Evolutionary conservation across 768 basidiomycete genomes (phyloP).

Genomic region (Phanerodontia chrysosporium): DNA sequence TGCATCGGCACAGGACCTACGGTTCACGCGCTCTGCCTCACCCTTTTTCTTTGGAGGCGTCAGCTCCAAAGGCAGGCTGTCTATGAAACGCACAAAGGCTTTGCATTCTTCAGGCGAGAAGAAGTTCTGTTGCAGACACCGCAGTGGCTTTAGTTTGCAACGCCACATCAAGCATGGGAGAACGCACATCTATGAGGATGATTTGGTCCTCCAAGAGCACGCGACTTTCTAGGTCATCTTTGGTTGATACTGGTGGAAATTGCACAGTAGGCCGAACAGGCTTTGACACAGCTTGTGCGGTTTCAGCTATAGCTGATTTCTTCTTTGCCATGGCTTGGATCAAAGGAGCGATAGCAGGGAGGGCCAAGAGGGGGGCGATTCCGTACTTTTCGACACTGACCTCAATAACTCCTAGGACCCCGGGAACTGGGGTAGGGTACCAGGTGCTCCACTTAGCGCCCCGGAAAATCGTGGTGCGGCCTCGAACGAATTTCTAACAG

Average conservation of each 20-base stretch:
- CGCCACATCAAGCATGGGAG: neutral
- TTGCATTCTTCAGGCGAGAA: constrained; percentile 61
- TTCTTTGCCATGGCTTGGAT: neutral
- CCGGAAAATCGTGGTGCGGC: no score
- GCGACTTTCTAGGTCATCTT: constrained; percentile 41
- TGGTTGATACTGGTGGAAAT: constrained; percentile 45
- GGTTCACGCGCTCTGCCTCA: constrained; percentile 67
- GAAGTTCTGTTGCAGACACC: constrained; percentile 38
- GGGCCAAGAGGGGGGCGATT: no score
- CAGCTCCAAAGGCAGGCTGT: constrained; percentile 54
- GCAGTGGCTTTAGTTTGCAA: neutral
- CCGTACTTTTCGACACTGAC: no score
- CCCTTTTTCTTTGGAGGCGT: constrained; percentile 70
- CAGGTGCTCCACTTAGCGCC: no score
- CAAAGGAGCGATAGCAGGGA: no score
- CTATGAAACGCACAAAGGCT: constrained; percentile 53
- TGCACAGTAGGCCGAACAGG: neutral
- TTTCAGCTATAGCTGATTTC: neutral
- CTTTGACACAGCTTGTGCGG: neutral
- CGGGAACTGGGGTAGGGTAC: no score
- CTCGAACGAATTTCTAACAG: no score
- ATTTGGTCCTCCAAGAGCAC: constrained; percentile 62
- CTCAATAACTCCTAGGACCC: no score
- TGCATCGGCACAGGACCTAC: constrained; percentile 32
- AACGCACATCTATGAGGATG: constrained; percentile 53